Percentiles rank a stretch among this genome's conserved stretches.
Conservation (phyloP, 768 basidiomycete species). For the Zangia roseola region DNA sequence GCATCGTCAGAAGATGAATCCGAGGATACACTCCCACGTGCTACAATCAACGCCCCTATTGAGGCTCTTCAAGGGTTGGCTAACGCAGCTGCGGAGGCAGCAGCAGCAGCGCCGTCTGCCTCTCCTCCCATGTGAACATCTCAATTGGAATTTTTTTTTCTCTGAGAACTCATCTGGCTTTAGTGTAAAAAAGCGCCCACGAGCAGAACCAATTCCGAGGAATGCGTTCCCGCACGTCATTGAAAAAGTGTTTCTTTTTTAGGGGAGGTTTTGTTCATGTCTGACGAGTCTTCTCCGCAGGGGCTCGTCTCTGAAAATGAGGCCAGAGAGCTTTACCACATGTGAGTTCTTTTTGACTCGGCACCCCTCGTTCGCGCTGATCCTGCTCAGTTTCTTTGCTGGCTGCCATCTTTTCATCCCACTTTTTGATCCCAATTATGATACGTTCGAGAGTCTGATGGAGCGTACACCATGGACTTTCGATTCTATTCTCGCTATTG, state of each 20-base stretch:
- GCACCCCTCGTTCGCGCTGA: constrained; percentile 1
- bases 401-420: constrained; percentile 97
- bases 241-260: constrained; percentile 57
- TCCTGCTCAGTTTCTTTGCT: constrained; percentile 75
- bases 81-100: constrained; percentile 93
- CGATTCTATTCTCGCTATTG: constrained; percentile 89
- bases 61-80: constrained; percentile 93
- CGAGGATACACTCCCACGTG: constrained; percentile 82
- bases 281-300: constrained; percentile 35
- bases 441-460: constrained; percentile 89
- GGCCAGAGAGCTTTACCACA: constrained; percentile 89
- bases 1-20: constrained; percentile 91
- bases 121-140: constrained; percentile 53
- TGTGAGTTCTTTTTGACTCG: constrained; percentile 48
- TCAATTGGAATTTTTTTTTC: neutral
- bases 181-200: constrained; percentile 76
- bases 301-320: constrained; percentile 83
- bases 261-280: neutral
- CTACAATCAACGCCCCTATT: constrained; percentile 86
- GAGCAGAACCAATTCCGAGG: constrained; percentile 77
- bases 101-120: constrained; percentile 72
- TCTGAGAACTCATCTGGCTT: constrained; percentile 1
- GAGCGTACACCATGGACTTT: constrained; percentile 96
- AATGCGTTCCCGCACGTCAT: constrained; percentile 89
- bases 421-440: constrained; percentile 88